Evolutionary conservation across 176 grass and related monocot species (phyloP).

Genomic region (Avena atlantica): DNA sequence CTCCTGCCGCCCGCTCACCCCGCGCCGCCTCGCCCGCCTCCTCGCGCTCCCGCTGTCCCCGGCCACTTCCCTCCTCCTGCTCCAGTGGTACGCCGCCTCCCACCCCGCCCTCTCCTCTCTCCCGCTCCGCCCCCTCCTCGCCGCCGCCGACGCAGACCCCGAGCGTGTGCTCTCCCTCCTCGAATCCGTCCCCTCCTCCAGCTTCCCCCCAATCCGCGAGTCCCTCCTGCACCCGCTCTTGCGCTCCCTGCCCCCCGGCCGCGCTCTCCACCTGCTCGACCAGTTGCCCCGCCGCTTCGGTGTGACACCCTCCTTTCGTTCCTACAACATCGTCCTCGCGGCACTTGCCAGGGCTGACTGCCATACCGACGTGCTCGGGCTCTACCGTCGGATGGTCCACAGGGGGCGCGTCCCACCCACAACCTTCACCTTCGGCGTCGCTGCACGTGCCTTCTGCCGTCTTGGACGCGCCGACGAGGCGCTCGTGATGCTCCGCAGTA

Average conservation of each 20-base stretch:
- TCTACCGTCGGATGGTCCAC: conserved; percentile 76
- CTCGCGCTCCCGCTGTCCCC: conserved; percentile 76
- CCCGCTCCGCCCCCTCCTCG: conserved; percentile 63
- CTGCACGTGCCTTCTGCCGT: conserved; percentile 64
- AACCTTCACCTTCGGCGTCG: conserved; percentile 73
- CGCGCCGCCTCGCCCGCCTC: conserved; percentile 51
- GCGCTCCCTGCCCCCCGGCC: conserved; percentile 52
- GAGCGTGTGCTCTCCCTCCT: conserved; percentile 52
- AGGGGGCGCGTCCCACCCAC: conserved; percentile 63
- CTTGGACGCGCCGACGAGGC: conserved; percentile 64
- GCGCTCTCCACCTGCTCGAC: conserved; percentile 80
- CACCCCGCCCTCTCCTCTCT: conserved; percentile 61
- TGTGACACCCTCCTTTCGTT: conserved; percentile 71
- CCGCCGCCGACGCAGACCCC: conserved; percentile 43
- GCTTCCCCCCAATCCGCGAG: conserved; percentile 61
- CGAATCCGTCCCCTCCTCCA: conserved; percentile 44
- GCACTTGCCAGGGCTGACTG: conserved; percentile 60
- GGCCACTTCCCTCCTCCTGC: conserved; percentile 68
- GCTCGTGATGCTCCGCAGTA: conserved; percentile 61
- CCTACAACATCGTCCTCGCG: conserved; percentile 71
- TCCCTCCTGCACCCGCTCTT: conserved; percentile 56
- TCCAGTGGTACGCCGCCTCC: conserved; percentile 72
- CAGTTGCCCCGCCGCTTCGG: conserved; percentile 61
- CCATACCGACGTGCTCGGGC: conserved; percentile 49
- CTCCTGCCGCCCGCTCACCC: conserved; percentile 57